Percentiles rank a stretch among this genome's conserved stretches.
These are phyloP conservation scores for Chlorella sorokiniana DNA, from an alignment of 139 green algal species.

Conservation along the genomic window DNA sequence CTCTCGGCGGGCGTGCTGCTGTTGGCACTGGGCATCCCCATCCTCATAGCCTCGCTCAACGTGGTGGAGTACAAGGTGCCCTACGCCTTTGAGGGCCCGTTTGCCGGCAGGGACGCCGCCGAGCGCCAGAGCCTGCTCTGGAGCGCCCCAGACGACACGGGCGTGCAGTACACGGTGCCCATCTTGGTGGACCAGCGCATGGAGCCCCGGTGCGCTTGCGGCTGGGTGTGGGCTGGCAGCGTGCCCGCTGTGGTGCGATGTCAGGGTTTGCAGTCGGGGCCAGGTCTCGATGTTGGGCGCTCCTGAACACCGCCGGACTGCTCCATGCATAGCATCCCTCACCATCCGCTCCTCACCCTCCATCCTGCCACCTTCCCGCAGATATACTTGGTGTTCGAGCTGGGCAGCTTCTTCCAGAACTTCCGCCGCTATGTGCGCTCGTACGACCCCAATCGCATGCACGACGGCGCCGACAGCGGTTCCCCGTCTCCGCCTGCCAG, in stretches of 20 bases:
- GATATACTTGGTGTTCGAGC: constrained; percentile 94
- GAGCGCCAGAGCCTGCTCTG: constrained; percentile 26
- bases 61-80: constrained; percentile 41
- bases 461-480: constrained; percentile 34
- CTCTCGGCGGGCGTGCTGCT: constrained; percentile 26
- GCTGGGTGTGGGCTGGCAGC: not conserved
- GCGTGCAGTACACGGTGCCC: constrained; percentile 24
- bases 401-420: constrained; percentile 93
- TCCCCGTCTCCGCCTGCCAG: constrained; percentile 54
- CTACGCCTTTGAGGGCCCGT: constrained; percentile 46
- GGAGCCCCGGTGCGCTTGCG: constrained; percentile 32
- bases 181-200: constrained; percentile 41
- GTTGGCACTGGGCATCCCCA: constrained; percentile 52
- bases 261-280: too few species aligned
- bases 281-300: too few species aligned
- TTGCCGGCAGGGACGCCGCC: not conserved
- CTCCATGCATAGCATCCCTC: too few species aligned
- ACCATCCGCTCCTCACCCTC: not conserved
- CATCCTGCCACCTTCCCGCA: constrained; percentile 21
- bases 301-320: too few species aligned
- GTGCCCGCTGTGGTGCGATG: not conserved
- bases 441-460: constrained; percentile 78
- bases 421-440: constrained; percentile 89
- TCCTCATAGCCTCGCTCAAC: constrained; percentile 51
- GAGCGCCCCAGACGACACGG: not conserved